Base-by-base conservation (phyloP, 2,329 filamentous ascomycete species). In the Venturia aucupariae region DNA sequence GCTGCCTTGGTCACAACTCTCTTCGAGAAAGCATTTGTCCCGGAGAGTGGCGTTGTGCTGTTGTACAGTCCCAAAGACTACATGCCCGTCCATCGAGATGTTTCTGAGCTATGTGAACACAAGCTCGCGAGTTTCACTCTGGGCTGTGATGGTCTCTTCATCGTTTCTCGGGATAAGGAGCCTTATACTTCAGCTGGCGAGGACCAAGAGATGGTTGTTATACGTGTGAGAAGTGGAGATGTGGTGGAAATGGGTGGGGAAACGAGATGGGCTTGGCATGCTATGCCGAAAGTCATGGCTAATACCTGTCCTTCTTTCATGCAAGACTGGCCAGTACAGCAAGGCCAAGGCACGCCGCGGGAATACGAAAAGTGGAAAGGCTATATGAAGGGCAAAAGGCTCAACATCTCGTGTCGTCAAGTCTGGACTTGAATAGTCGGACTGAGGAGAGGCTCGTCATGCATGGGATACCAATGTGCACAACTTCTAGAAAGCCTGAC, bases 391-490 rank as follows among this genome's bases (percentile, higher is more conserved):
- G 85, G 84, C 60, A 97, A 97, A 77, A 82, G 93, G 67, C 86
- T 97, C 70, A 97, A 97, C 73, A 72, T 97, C 59, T 97, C 97
- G 73, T 90, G 97, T 13, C 82, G 93, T 67, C 93, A 97, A 76
- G 95, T 97, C 88, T 84, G 79, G 71, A 83, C 85, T 35, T 82
- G 65, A 65, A 30, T 13, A 19, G 4, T 22, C 15, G 10, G 24
- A 46, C 48, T 54, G 39, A 41, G 4, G 30, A 3, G 24, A 17
- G 27, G 27, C 48, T 54, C 48, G 4, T 30, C 24, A 2, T 32
- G 32, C 32, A 38, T 38, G 35, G 2, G 35, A 38, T 38, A 38
- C 7, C 7, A 11, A 11, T 38, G 35, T 3, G 11, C 35, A 8
- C 35, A 7, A 38, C 7, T 11, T 38, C 11, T 11, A 38, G 35